Evolutionary conservation across 345 rosid genomes (phyloP), one percentile per base, ranked within the genome.

Genomic region (Citrus maxima): DNA sequence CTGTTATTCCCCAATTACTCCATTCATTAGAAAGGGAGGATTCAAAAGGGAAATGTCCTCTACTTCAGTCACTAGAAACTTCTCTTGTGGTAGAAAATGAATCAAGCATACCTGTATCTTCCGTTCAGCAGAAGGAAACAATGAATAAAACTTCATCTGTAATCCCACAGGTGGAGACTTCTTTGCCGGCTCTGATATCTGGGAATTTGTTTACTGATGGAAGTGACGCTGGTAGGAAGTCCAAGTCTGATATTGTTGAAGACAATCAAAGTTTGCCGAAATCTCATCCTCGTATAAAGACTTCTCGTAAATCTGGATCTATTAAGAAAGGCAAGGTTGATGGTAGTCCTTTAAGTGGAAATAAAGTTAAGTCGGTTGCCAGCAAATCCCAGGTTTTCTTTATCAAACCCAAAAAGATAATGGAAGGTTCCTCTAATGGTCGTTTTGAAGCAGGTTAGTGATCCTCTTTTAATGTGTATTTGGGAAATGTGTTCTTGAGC

Each of bases 401-500:
- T 67, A 59, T 79, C 73, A 96, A 93, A 87, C 82, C 90, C 74
- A 91, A 86, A 84, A 93, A 85, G 81, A 37, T 84, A 61, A 80
- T 77, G 73, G 95, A 92, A 82, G 90, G 85, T 86, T 82, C 92
- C 74, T 80, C 92, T 76, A 80, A 83, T 60, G 90, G 94, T 35
- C 98, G 88, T 75, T 87, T 91, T 89, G 98, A 94, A 81, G 88
- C 95, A 87, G 98, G 99, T 93, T 73, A 54, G 91, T 19, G 69
- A 49, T 77, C 71, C 61, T 63, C 63, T 63, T 51, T 71, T 64
- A 14, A 25, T 21, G 40, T 70, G 14, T 70, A 18, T 35, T 37
- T 49, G 40, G 67, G 68, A 60, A 69, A 37, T 28, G 35, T 69
- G 30, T 51, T 21, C 19, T 80, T 67, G 40, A 8, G 7, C 46